Evolutionary conservation across 108 stramenopile species (phyloP), one percentile per base, ranked within the genome.

Genomic region (Skeletonema grethae): DNA sequence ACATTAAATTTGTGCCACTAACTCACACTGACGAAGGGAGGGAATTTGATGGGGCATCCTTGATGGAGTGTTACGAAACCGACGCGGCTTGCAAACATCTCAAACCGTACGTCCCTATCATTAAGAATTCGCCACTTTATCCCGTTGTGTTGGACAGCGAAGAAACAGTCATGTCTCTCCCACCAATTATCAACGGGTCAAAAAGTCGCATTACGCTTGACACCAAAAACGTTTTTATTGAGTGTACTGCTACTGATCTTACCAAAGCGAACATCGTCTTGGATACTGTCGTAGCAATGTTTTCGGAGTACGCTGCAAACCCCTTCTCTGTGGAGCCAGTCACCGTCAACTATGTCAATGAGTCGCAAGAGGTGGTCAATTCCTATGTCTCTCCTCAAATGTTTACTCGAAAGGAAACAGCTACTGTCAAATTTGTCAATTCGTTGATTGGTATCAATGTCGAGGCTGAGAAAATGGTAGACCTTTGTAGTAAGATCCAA

Each of bases 241-340:
- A 99, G 74, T 99, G 98, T 83, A 99, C 99, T 2, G 99, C 97
- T 31, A 99, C 98, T 5, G 99, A 99, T 67, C 57, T 96, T 50
- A 98, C 98, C 78, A 99, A 99, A 89, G 99, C 98, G 31, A 98
- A 99, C 77, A 98, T 98, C 76, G 99, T 99, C 29, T 84, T 99
- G 55, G 97, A 99, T 81, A 99, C 98, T 2, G 85, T 99, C 55
- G 97, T 99, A 12, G 85, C 97, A 69, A 99, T 99, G 98, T 99
- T 99, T 72, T 86, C 91, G 22, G 95, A 97, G 84, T 96, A 99
- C 79, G 94, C 95, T 62, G 82, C 85, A 20, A 61, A 76, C 32
- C 98, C 98, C 48, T 99, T 97, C 78, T 73, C 82, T 1, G 94
- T 92, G 7, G 95, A 99, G 62, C 90, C 97, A 4, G 99, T 99